Evolutionary conservation across 495 filamentous ascomycete genomes (phyloP).

Genomic region (Talaromyces proteolyticus): DNA sequence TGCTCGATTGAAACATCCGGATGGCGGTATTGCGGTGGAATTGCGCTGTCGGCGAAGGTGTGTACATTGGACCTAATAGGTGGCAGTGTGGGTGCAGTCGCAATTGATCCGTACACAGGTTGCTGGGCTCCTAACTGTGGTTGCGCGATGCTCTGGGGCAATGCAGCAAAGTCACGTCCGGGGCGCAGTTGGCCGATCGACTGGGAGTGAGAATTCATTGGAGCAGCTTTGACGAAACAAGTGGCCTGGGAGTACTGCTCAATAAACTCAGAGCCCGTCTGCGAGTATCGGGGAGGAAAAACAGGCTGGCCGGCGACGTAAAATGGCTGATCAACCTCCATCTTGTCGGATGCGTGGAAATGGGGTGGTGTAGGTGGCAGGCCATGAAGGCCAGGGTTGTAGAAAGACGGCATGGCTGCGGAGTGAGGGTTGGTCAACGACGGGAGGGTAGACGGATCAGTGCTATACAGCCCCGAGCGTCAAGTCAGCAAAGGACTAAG

Average conservation of each 20-base stretch:
- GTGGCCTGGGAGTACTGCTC: conserved; percentile 43
- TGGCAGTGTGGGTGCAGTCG: conserved; percentile 28
- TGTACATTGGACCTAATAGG: conserved; percentile 38
- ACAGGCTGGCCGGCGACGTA: conserved; percentile 34
- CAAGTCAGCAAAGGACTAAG: conserved; percentile 8
- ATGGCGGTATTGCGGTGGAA: conserved; percentile 38
- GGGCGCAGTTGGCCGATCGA: conserved; percentile 22
- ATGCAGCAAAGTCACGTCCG: conserved; percentile 24
- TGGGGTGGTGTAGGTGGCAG: conserved; percentile 42
- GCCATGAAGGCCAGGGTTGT: conserved; percentile 35
- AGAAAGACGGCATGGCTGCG: conserved; percentile 40
- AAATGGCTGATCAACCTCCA: conserved; percentile 35
- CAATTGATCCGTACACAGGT: conserved; percentile 33
- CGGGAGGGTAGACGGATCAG: conserved; percentile 28
- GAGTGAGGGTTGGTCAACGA: conserved; percentile 31
- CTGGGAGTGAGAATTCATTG: conserved; percentile 31
- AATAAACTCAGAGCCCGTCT: conserved; percentile 44
- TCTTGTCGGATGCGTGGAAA: conserved; percentile 29
- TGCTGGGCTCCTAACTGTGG: conserved; percentile 11
- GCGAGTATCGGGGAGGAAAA: conserved; percentile 40
- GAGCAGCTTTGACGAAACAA: conserved; percentile 33
- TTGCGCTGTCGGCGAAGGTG: conserved; percentile 32
- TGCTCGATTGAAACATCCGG: conserved; percentile 33
- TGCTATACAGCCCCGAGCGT: conserved; percentile 8
- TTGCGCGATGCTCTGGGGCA: conserved; percentile 9